Evolutionary conservation across 2,329 filamentous ascomycete genomes (phyloP), one percentile per base, ranked within the genome.

Genomic region (Sporothrix pseudoabietina): DNA sequence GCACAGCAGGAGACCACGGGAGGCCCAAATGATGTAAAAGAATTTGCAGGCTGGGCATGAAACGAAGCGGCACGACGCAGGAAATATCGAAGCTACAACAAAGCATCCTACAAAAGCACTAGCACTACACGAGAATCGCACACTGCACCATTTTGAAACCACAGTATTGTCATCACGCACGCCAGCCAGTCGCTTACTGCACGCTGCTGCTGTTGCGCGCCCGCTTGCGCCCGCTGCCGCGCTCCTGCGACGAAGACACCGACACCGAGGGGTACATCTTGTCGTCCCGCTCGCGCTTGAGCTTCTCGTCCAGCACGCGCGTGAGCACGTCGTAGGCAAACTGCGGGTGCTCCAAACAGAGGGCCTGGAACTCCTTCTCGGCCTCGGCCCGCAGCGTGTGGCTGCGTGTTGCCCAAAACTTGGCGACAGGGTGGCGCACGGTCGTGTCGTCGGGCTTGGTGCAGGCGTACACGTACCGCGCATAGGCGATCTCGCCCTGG

Each of bases 251-350:
- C 57, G 49, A 39, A 30, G 47, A 22, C 22, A 44, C 80, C 3
- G 80, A 77, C 26, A 72, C 9, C 3, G 80, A 80, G 7, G 87
- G 85, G 71, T 88, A 86, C 82, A 88, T 83, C 81, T 89, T 90
- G 69, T 89, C 86, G 81, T 84, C 87, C 78, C 84, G 85, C 78
- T 90, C 88, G 77, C 87, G 83, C 84, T 88, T 89, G 84, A 90
- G 87, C 81, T 90, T 90, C 79, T 90, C 87, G 83, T 90, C 88
- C 80, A 90, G 81, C 26, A 91, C 88, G 74, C 88, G 88, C 63
- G 71, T 94, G 74, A 98, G 88, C 72, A 98, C 92, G 81, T 98
- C 94, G 84, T 94, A 98, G 79, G 92, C 92, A 80, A 98, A 98
- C 80, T 97, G 92, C 22, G 94, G 94, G 80, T 91, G 94, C 83